Percentiles rank a stretch among this genome's conserved stretches.
Conservation (phyloP, 495 filamentous ascomycete genomes). For the Sordaria brevicollis region DNA sequence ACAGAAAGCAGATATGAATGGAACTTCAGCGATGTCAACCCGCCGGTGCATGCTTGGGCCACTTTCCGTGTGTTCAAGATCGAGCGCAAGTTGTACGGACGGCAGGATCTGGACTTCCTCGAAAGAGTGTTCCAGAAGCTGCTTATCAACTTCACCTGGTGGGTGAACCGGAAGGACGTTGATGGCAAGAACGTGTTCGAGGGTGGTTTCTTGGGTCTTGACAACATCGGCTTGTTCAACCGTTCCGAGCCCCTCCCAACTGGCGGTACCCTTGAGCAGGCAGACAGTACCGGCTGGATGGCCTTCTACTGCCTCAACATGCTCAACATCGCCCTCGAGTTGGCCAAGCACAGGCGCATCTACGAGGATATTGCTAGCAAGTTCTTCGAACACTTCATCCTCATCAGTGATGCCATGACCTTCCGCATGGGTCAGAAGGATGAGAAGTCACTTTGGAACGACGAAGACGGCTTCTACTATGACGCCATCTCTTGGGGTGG, state of each 20-base stretch:
- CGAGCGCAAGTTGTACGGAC: slow-evolving; percentile 91
- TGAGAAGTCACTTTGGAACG: slow-evolving; percentile 85
- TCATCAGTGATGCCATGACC: slow-evolving; percentile 97
- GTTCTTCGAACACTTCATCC: slow-evolving; percentile 97
- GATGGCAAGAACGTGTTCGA: slow-evolving; percentile 96
- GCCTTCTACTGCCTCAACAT: slow-evolving; percentile 91
- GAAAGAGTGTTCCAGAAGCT: slow-evolving; percentile 96
- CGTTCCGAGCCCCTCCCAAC: slow-evolving; percentile 94
- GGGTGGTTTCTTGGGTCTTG: slow-evolving; percentile 89
- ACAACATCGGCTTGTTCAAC: slow-evolving; percentile 97
- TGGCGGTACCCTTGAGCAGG: slow-evolving; percentile 86
- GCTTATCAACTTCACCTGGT: slow-evolving; percentile 96
- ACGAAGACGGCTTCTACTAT: slow-evolving; percentile 94
- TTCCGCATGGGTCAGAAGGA: slow-evolving; percentile 65
- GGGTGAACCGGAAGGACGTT: slow-evolving; percentile 90
- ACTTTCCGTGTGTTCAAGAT: slow-evolving; percentile 95
- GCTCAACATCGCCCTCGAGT: slow-evolving; percentile 90
- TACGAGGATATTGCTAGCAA: slow-evolving; percentile 98
- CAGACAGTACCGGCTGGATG: slow-evolving; percentile 98
- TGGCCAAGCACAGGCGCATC: slow-evolving; percentile 89
- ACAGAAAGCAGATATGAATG: slow-evolving; percentile 60
- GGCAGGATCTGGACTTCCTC: slow-evolving; percentile 88
- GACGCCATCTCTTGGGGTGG: slow-evolving; percentile 94
- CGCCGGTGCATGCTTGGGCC: slow-evolving; percentile 93
- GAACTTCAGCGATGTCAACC: slow-evolving; percentile 97